A percentile compares a stretch with the other conserved stretches of the same genome.
phyloP scores from a whole-genome alignment of 139 green algal species.

The Diplosphaera chodatii region DNA sequence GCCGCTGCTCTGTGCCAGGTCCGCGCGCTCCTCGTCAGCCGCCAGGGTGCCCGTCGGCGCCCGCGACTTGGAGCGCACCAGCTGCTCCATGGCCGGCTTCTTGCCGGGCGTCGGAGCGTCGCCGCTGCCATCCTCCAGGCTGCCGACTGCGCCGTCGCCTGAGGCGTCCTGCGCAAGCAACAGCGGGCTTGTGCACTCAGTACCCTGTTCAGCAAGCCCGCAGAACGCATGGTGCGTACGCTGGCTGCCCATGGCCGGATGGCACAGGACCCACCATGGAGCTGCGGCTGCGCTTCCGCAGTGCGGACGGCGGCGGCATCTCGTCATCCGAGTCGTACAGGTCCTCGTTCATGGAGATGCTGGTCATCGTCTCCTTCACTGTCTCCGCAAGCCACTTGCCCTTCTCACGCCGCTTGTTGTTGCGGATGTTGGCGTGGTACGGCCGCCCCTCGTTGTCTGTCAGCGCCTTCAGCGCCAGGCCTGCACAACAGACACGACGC shows the following conservation, averaged over 20 bases:
- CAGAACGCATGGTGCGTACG: no score
- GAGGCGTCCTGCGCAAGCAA: not conserved
- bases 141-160: not conserved
- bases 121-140: no score
- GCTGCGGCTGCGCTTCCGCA: not conserved
- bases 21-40: not conserved
- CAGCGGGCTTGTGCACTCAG: no score
- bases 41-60: not conserved
- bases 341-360: slow-evolving; percentile 1
- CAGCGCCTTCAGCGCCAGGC: not conserved
- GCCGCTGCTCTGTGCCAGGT: not conserved
- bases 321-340: not conserved
- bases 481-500: no score
- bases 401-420: not conserved
- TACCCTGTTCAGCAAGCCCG: no score
- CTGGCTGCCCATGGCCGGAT: no score
- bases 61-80: not conserved
- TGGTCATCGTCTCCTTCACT: not conserved
- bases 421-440: not conserved
- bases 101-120: not conserved
- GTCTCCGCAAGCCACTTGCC: not conserved
- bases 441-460: not conserved
- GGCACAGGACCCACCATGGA: not conserved
- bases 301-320: not conserved
- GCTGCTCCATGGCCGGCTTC: not conserved